A percentile compares a stretch with the other conserved stretches of the same genome.
phyloP scores from a whole-genome alignment of 352 stramenopile genomes.

The Pythium coloratum region DNA sequence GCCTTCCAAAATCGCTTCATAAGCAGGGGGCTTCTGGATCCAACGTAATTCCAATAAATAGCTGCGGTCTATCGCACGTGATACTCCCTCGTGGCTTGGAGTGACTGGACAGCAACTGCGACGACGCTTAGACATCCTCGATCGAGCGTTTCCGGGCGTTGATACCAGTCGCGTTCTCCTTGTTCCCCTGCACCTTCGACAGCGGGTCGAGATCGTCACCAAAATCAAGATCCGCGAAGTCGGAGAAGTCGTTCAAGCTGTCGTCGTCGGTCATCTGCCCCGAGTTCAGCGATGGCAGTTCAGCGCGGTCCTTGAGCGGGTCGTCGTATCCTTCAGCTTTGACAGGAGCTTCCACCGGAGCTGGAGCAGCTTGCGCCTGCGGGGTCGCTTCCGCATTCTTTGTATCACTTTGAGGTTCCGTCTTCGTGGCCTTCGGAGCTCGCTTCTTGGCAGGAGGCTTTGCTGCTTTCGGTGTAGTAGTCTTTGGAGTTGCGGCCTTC shows the following conservation, averaged over 20 bases:
- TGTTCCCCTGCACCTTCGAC: conserved; percentile 50
- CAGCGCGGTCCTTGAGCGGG: conserved; percentile 6
- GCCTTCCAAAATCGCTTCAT: conserved; percentile 17
- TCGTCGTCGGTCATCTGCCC: conserved; percentile 43
- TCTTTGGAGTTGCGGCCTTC: conserved; percentile 21
- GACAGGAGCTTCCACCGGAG: neutral
- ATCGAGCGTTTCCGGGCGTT: conserved; percentile 63
- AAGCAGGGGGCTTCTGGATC: conserved; percentile 4
- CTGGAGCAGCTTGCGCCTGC: neutral
- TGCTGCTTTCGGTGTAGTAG: conserved; percentile 16
- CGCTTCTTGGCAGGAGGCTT: conserved; percentile 29
- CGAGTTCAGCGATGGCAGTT: conserved; percentile 5
- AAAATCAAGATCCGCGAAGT: conserved; percentile 78
- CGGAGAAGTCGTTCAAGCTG: conserved; percentile 68
- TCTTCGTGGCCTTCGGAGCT: conserved; percentile 4
- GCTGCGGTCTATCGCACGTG: conserved; percentile 27
- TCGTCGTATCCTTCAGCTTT: neutral
- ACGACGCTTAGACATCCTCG: conserved; percentile 51
- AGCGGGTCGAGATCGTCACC: conserved; percentile 56
- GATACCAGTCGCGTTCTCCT: conserved; percentile 57
- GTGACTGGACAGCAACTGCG: conserved; percentile 3
- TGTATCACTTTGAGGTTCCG: neutral
- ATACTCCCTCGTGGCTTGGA: conserved; percentile 24
- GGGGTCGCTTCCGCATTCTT: neutral
- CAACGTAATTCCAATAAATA: conserved; percentile 35